These are phyloP conservation scores for Hypoxylon subgilvum DNA, from an alignment of 495 filamentous ascomycete species.

Conservation along the genomic window DNA sequence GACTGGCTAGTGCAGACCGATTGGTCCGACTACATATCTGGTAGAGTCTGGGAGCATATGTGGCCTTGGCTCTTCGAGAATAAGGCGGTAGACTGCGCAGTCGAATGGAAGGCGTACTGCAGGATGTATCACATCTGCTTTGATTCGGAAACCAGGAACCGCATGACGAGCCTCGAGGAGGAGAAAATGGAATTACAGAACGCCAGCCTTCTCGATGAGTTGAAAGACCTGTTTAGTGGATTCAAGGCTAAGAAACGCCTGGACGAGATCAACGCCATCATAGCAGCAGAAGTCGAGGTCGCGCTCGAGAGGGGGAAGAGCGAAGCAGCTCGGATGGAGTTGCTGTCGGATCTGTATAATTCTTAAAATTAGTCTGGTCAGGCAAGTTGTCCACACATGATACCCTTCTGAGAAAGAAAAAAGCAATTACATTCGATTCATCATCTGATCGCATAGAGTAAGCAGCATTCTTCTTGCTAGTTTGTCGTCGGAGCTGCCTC, in stretches of 20 bases:
- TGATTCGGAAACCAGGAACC: constrained; percentile 20
- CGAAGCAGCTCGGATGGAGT: constrained; percentile 23
- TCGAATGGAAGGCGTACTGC: constrained; percentile 52
- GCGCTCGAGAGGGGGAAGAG: constrained; percentile 30
- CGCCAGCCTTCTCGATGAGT: constrained; percentile 11
- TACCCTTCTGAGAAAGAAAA: constrained; percentile 21
- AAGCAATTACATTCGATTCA: constrained; percentile 6
- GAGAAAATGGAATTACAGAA: constrained; percentile 25
- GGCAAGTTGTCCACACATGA: constrained; percentile 23
- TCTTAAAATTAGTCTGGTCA: constrained; percentile 7
- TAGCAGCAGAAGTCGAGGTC: constrained; percentile 22
- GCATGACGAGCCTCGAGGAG: constrained; percentile 20
- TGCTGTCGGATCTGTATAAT: constrained; percentile 27
- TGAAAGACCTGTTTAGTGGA: constrained; percentile 16
- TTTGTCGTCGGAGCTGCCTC: neutral
- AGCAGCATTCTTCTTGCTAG: neutral
- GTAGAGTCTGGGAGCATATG: constrained; percentile 76
- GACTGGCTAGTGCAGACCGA: constrained; percentile 72
- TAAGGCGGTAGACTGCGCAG: constrained; percentile 63
- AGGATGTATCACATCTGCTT: constrained; percentile 46
- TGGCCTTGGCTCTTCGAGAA: constrained; percentile 75
- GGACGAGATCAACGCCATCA: constrained; percentile 29
- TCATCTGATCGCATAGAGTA: neutral
- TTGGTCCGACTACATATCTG: constrained; percentile 69
- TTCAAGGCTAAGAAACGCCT: constrained; percentile 19